Base-by-base conservation (phyloP, 2,329 filamentous ascomycete species). In the Cordyceps militaris region DNA sequence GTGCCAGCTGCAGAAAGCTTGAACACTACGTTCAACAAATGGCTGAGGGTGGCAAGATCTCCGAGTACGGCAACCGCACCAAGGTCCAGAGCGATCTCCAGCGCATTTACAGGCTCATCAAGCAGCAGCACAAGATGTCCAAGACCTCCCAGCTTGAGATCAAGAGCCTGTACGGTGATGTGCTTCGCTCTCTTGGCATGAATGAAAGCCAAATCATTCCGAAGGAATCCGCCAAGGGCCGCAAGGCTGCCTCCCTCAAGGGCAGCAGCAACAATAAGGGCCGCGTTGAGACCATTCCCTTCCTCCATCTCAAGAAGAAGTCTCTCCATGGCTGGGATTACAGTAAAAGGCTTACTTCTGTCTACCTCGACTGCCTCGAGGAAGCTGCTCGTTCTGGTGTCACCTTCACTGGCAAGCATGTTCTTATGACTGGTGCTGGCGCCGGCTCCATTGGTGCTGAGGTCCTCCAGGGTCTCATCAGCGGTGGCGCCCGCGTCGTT, bases 11-110 rank as follows among this genome's bases (percentile, higher is more conserved):
- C 71, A 88, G 94, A 66, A 99, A 99, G 77, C 83, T 99, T 46
- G 94, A 99, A 76, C 93, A 97, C 73, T 99, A 99, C 67, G 94
- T 99, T 51, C 90, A 90, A 69, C 91, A 97, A 72, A 97, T 99
- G 94, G 93, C 93, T 10, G 92, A 97, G 65, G 94, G 94, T 62
- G 94, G 94, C 69, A 97, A 97, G 76, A 95, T 99, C 66, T 96
- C 93, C 30, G 94, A 99, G 73, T 99, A 99, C 71, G 94, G 93
- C 70, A 97, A 96, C 77, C 87, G 94, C 44, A 94, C 92, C 63
- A 99, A 97, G 81, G 94, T 99, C 34, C 94, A 97, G 74, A 95
- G 91, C 69, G 94, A 97, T 70, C 81, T 99, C 43, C 87, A 89
- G 69, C 89, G 89, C 65, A 94, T 99, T 67, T 97, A 97, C 81